phyloP scores from a whole-genome alignment of 805 yeast genomes.

The Teunomyces kruisii region DNA sequence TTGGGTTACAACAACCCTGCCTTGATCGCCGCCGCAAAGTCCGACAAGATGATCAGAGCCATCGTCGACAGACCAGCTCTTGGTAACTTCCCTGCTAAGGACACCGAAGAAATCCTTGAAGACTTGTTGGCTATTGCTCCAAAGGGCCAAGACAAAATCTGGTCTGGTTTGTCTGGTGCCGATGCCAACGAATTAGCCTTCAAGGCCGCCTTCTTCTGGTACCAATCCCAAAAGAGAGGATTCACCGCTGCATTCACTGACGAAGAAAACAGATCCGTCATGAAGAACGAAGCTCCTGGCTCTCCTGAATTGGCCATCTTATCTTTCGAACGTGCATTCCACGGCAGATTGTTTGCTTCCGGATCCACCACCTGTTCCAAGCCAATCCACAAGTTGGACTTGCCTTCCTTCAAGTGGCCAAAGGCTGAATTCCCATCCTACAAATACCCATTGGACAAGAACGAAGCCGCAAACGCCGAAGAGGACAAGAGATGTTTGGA shows the following conservation, averaged over 20 bases:
- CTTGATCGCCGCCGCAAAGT: constrained; percentile 63
- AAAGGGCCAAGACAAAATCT: constrained; percentile 68
- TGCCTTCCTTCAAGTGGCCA: constrained; percentile 97
- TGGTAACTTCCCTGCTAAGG: constrained; percentile 55
- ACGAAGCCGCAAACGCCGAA: constrained; percentile 59
- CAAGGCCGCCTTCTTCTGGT: constrained; percentile 85
- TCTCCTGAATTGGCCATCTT: constrained; percentile 82
- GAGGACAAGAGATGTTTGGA: constrained; percentile 84
- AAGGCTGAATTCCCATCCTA: constrained; percentile 88
- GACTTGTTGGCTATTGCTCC: constrained; percentile 67
- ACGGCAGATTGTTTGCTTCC: constrained; percentile 91
- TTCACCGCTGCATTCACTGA: constrained; percentile 55
- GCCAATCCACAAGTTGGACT: constrained; percentile 89
- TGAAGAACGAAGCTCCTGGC: constrained; percentile 85
- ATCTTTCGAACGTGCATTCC: constrained; percentile 88
- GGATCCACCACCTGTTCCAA: constrained; percentile 90
- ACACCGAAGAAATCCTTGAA: constrained; percentile 56
- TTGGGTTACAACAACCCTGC: constrained; percentile 86
- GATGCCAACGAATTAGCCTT: constrained; percentile 88
- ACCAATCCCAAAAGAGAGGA: constrained; percentile 69
- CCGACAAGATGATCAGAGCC: constrained; percentile 70
- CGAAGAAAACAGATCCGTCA: constrained; percentile 70
- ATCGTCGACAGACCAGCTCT: constrained; percentile 81
- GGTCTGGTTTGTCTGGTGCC: constrained; percentile 83
- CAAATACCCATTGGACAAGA: constrained; percentile 76